Evolutionary conservation across 2,329 filamentous ascomycete species (phyloP), one percentile per base, ranked within the genome.

Genomic region (Verruconis gallopava): DNA sequence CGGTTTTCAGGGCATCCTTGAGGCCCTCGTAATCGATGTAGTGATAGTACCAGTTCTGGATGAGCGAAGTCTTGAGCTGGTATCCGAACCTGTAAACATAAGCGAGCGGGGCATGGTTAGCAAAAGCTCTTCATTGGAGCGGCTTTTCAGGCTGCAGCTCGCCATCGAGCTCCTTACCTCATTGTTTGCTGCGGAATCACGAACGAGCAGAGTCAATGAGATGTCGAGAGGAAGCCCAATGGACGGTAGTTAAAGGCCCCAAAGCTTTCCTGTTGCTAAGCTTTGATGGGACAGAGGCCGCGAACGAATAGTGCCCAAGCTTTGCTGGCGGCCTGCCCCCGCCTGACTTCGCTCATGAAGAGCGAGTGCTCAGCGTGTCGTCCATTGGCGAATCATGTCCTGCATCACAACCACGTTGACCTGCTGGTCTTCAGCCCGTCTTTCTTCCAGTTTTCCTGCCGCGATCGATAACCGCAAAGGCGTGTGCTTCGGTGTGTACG

Each of bases 21-120:
- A 98, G 75, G 50, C 81, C 84, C 60, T 95, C 88, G 67, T 98
- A 98, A 65, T 85, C 82, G 65, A 98, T 95, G 67, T 98, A 98
- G 69, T 94, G 85, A 79, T 88, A 94, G 62, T 88, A 80, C 68
- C 93, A 98, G 66, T 96, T 88, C 69, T 84, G 86, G 64, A 96
- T 93, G 57, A 94, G 75, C 59, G 88, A 95, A 55, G 85, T 89
- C 50, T 85, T 85, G 56, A 98, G 78, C 72, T 98, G 88, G 65
- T 95, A 85, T 61, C 91, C 91, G 71, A 96, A 98, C 72, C 76
- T 80, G 32, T 30, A 9, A 9, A 30, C 25, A n/a, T n/a, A n/a
- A 30, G 25, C 6, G 25, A 9, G 25, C 25, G n/a, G 25, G 25
- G 25, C 25, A 9, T n/a, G 25, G 25, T 30, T 30, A 30, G 25